These are phyloP conservation scores for Metahyphopichia silvanorum DNA, from an alignment of 805 yeast species.

Conservation along the genomic window DNA sequence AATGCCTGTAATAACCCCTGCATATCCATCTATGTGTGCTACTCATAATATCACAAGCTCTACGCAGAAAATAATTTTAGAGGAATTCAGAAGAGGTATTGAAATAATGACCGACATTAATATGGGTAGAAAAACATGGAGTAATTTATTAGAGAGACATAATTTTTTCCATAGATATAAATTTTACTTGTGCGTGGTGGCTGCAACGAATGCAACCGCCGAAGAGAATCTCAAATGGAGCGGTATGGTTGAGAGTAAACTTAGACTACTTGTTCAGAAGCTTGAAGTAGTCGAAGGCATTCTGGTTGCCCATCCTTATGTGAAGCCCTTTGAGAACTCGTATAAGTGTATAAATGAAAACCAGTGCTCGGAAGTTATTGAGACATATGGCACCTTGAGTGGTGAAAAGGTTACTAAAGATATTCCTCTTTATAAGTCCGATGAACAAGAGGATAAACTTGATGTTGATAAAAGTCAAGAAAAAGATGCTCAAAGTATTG, in stretches of 20 bases:
- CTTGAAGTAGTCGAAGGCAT: constrained; percentile 76
- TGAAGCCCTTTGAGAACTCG: constrained; percentile 64
- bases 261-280: constrained; percentile 78
- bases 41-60: constrained; percentile 92
- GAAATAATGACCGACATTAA: constrained; percentile 67
- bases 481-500: constrained; percentile 7
- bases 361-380: constrained; percentile 55
- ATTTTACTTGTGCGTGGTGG: constrained; percentile 79
- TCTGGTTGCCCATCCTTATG: constrained; percentile 84
- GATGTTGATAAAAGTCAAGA: too few species aligned
- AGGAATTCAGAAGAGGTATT: constrained; percentile 77
- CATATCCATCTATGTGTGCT: constrained; percentile 98
- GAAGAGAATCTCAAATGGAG: constrained; percentile 91
- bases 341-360: constrained; percentile 44
- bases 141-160: constrained; percentile 72
- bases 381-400: constrained; percentile 57
- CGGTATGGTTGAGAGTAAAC: constrained; percentile 87
- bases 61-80: constrained; percentile 75
- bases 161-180: constrained; percentile 81
- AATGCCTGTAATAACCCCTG: constrained; percentile 99
- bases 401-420: constrained; percentile 44
- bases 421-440: constrained; percentile 3
- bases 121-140: constrained; percentile 66
- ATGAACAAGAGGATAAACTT: constrained; percentile 7
- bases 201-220: constrained; percentile 65